Evolutionary conservation across 495 filamentous ascomycete species (phyloP), one percentile per base, ranked within the genome.

Genomic region (Penicillium manginii): DNA sequence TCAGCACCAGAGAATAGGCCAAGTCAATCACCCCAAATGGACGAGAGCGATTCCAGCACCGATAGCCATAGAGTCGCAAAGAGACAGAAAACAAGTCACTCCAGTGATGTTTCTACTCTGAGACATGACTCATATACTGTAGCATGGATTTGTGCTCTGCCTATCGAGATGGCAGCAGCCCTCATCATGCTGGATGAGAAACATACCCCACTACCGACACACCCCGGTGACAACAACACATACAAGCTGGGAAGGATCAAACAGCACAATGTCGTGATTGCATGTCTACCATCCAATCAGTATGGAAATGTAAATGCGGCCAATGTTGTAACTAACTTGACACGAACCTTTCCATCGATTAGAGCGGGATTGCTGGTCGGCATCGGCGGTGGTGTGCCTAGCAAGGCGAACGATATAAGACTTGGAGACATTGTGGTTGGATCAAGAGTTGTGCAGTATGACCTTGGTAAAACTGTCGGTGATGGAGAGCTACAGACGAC

Each of bases 181-280:
- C 60, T 52, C 23, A 61, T 56, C 2, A 66, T 71, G 69, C 58
- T 78, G 14, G 73, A 77, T 48, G 51, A 65, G 10, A 23, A 60
- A 19, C 73, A 78, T 59, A 50, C 52, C 29, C 7, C 39, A 23
- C 23, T 66, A 12, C 60, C 46, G 4, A 55, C 29, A 2, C 14
- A 37, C 29, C 10, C 35, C n/a, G 35, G 66, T 31, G 74, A 78
- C 40, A 56, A 11, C 21, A 74, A 75, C 32, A 58, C 39, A 4
- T 77, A 75, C 43, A 19, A 55, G 5, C 57, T 75, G 1, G 73
- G 73, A 14, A 52, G 33, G 3, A 73, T 81, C 48, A 61, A 60
- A 18, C 60, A 63, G 22, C 78, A 81, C 43, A 80, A 82, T 58
- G 56, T 83, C 31, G 76, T 76, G 17, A 69, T 84, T 51, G 70